Evolutionary conservation across 2,329 filamentous ascomycete genomes (phyloP).

Genomic region (Clonostachys rosea): DNA sequence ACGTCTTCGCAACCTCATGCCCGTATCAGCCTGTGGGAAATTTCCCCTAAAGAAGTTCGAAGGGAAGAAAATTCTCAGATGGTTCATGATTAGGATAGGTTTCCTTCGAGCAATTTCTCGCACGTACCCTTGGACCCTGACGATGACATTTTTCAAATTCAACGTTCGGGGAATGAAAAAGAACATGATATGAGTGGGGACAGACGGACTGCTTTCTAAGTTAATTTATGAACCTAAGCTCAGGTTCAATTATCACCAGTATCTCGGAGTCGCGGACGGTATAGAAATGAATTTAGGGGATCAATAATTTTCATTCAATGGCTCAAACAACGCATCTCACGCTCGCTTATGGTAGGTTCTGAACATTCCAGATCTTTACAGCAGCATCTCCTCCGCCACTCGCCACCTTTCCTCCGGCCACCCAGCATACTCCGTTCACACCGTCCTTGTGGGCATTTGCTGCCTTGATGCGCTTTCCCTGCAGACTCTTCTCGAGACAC

Average conservation of each 20-base stretch:
- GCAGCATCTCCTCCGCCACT: slow-evolving; percentile 84
- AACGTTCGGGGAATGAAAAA: no score
- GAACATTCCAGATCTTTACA: slow-evolving; percentile 74
- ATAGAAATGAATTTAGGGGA: slow-evolving; percentile 3
- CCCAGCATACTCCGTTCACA: slow-evolving; percentile 83
- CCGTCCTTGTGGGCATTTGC: slow-evolving; percentile 94
- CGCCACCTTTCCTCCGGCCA: slow-evolving; percentile 64
- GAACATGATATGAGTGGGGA: no score
- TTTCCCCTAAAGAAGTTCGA: slow-evolving; percentile 20
- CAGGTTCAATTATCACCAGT: no score
- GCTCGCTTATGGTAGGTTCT: slow-evolving; percentile 19
- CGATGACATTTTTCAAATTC: no score
- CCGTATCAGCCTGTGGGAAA: slow-evolving; percentile 25
- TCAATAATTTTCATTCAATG: slow-evolving; percentile 9
- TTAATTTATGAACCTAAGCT: no score
- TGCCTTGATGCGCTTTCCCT: slow-evolving; percentile 78
- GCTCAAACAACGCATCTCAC: background rate
- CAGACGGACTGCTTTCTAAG: no score
- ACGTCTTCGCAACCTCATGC: slow-evolving; percentile 4
- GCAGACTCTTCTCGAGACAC: slow-evolving; percentile 74
- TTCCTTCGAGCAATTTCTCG: background rate
- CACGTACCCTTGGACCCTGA: background rate
- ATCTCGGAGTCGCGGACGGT: background rate
- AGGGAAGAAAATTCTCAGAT: slow-evolving; percentile 29
- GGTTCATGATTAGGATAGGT: slow-evolving; percentile 26